phyloP scores from a whole-genome alignment of 2,329 filamentous ascomycete species.

The Aspergillus jensenii region DNA sequence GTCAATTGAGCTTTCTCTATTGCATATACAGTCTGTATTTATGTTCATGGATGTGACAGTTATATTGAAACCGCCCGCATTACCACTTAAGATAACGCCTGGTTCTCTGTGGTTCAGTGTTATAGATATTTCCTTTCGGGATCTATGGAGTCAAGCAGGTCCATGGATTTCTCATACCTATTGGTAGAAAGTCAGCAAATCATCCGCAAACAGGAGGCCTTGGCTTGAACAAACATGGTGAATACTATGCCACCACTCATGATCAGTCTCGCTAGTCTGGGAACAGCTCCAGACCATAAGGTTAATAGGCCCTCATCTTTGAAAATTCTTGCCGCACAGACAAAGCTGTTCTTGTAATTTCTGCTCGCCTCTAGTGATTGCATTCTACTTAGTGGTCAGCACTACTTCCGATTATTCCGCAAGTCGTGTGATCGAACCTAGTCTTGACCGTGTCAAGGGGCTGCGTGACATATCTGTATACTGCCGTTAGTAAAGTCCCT shows the following conservation, averaged over 20 bases:
- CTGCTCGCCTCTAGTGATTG: slow-evolving; percentile 84
- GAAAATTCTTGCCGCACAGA: slow-evolving; percentile 79
- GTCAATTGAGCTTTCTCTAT: not conserved
- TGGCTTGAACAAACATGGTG: slow-evolving; percentile 67
- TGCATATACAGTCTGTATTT: not conserved
- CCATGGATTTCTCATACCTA: slow-evolving; percentile 92
- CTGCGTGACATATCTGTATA: slow-evolving; percentile 55
- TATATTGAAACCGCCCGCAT: not conserved
- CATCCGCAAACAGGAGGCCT: not conserved
- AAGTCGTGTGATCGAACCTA: slow-evolving; percentile 37
- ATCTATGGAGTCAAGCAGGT: slow-evolving; percentile 75
- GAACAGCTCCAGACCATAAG: slow-evolving; percentile 91
- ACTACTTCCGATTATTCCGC: not conserved
- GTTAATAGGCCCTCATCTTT: slow-evolving; percentile 85
- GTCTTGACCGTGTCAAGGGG: slow-evolving; percentile 94
- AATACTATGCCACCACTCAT: slow-evolving; percentile 97
- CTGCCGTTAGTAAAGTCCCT: slow-evolving; percentile 5
- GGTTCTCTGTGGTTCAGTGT: not conserved
- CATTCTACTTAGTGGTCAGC: slow-evolving; percentile 60
- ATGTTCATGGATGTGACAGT: not conserved
- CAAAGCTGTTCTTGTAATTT: slow-evolving; percentile 83
- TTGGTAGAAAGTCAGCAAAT: slow-evolving; percentile 12
- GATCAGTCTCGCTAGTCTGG: slow-evolving; percentile 78
- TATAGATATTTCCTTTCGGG: slow-evolving; percentile 77
- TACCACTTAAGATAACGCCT: not conserved